phyloP scores from a whole-genome alignment of 169 alveolate species.

The Plasmodium knowlesi region DNA sequence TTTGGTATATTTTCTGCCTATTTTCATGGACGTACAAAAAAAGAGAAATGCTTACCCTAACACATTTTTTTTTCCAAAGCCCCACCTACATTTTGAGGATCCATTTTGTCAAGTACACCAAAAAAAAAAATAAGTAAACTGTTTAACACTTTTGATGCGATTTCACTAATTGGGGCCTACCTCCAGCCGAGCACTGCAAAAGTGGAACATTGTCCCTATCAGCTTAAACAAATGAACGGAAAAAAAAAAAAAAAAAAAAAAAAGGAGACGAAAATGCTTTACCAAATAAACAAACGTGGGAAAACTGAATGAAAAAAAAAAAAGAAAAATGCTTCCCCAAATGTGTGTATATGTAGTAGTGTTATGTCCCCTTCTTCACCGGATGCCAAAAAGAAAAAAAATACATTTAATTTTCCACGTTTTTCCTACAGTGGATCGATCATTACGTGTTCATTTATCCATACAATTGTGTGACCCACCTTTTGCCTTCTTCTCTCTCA shows the following conservation, averaged over 20 bases:
- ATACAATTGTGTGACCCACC: conserved; percentile 10
- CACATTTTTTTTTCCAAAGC: background rate
- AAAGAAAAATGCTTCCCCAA: background rate
- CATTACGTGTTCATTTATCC: background rate
- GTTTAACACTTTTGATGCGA: background rate
- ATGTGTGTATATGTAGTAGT: background rate
- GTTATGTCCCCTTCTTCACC: background rate
- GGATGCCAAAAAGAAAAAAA: background rate
- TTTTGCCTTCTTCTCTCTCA: conserved; percentile 52
- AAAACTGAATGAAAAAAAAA: background rate
- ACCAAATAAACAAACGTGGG: background rate
- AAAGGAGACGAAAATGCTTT: background rate
- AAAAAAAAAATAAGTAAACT: background rate
- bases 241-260: background rate
- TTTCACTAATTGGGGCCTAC: background rate
- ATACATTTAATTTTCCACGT: background rate
- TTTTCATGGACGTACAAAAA: background rate
- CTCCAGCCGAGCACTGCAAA: background rate
- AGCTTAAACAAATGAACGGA: background rate
- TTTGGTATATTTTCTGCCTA: background rate
- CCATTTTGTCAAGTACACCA: background rate
- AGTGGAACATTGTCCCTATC: background rate
- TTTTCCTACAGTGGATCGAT: background rate
- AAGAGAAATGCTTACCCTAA: background rate
- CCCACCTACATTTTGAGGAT: background rate